Conservation (phyloP, 768 basidiomycete genomes). For the Tephrocybe rancida region DNA sequence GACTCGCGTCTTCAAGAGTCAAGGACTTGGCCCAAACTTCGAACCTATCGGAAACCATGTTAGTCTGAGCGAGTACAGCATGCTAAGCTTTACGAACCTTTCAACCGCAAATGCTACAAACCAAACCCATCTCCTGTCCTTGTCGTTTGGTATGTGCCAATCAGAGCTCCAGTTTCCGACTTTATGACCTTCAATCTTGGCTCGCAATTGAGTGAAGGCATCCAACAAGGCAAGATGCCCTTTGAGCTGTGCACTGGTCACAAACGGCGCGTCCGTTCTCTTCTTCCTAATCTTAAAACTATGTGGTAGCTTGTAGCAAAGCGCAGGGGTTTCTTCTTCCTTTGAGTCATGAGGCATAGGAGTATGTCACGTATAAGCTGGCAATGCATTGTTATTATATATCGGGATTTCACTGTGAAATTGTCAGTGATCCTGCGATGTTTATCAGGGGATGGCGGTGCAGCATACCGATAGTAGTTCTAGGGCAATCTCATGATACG, state of each 20-base stretch:
- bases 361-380: no score
- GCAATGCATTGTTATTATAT: no score
- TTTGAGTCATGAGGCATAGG: no score
- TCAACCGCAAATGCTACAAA: constrained; percentile 16
- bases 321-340: no score
- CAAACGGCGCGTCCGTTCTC: constrained; percentile 1
- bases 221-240: constrained; percentile 13
- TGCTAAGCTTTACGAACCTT: not conserved
- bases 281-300: not conserved
- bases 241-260: constrained; percentile 10
- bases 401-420: no score
- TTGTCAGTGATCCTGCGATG: no score
- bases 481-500: no score
- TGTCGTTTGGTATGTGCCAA: no score
- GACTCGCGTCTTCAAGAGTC: not conserved
- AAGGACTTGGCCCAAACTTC: constrained; percentile 8
- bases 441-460: no score
- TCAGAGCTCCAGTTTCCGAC: no score
- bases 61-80: not conserved
- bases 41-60: constrained; percentile 3
- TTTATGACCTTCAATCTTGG: constrained; percentile 3
- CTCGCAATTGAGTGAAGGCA: constrained; percentile 6
- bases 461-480: no score
- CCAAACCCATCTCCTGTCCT: constrained; percentile 12
- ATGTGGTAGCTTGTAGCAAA: no score